Conservation (phyloP, 2,329 filamentous ascomycete species). For the Dactylellina sp. region DNA sequence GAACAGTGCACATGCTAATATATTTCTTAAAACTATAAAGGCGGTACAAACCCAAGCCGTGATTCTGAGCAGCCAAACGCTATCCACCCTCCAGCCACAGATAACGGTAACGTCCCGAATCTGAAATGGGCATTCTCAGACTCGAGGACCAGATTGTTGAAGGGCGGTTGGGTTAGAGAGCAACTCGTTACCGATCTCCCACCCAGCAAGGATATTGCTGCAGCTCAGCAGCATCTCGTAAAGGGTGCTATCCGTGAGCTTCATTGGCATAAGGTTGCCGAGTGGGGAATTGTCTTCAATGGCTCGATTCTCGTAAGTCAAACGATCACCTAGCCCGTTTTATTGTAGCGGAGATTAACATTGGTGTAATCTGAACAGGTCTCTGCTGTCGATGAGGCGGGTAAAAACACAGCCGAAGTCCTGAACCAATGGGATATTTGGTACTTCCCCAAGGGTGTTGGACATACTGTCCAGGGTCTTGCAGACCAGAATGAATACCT, state of each 20-base stretch:
- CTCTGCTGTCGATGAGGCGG: slow-evolving; percentile 73
- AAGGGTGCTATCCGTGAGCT: slow-evolving; percentile 75
- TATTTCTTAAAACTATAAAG: slow-evolving; percentile 63
- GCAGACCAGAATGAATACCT: slow-evolving; percentile 76
- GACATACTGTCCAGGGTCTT: slow-evolving; percentile 74
- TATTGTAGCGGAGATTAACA: not conserved
- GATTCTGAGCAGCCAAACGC: slow-evolving; percentile 75
- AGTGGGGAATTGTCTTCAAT: slow-evolving; percentile 74
- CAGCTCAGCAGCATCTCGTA: slow-evolving; percentile 75
- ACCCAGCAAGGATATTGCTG: slow-evolving; percentile 74
- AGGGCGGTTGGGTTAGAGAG: slow-evolving; percentile 75
- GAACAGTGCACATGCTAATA: slow-evolving; percentile 2
- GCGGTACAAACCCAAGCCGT: slow-evolving; percentile 73
- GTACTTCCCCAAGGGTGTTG: slow-evolving; percentile 76
- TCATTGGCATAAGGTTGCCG: slow-evolving; percentile 76
- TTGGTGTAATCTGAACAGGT: slow-evolving; percentile 61
- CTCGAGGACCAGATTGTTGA: slow-evolving; percentile 59
- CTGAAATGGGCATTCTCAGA: slow-evolving; percentile 57
- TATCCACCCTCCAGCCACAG: slow-evolving; percentile 72
- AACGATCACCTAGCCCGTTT: not conserved
- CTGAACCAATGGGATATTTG: slow-evolving; percentile 73
- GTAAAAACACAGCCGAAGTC: slow-evolving; percentile 69
- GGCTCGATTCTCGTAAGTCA: slow-evolving; percentile 67
- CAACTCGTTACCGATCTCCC: slow-evolving; percentile 77
- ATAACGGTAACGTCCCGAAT: slow-evolving; percentile 74